Conservation (phyloP, 2,329 filamentous ascomycete genomes). For the Colletotrichum sp. region DNA sequence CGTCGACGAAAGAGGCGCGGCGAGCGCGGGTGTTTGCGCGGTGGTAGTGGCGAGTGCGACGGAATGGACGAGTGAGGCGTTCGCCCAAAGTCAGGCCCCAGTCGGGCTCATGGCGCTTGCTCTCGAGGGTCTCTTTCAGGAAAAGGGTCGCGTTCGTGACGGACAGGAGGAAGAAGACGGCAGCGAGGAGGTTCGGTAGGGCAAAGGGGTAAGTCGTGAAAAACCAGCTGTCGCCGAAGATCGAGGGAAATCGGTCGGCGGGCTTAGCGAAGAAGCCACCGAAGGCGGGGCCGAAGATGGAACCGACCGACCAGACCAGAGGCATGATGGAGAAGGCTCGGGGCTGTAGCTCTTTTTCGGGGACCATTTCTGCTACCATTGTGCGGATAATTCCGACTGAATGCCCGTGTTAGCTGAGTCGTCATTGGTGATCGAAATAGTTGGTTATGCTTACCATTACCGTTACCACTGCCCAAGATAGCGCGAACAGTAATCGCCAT, state of each 20-base stretch:
- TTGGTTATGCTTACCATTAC: slow-evolving; percentile 64
- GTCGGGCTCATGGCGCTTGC: slow-evolving; percentile 71
- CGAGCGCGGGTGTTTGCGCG: slow-evolving; percentile 33
- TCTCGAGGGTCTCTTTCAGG: slow-evolving; percentile 83
- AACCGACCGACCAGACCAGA: slow-evolving; percentile 84
- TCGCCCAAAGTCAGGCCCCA: slow-evolving; percentile 78
- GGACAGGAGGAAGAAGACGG: slow-evolving; percentile 78
- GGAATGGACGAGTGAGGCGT: slow-evolving; percentile 55
- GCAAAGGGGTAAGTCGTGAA: slow-evolving; percentile 81
- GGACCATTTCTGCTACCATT: slow-evolving; percentile 92
- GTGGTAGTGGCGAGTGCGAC: slow-evolving; percentile 27
- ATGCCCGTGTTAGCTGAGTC: background rate
- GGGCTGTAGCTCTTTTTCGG: slow-evolving; percentile 84
- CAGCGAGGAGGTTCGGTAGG: slow-evolving; percentile 82
- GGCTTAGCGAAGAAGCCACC: slow-evolving; percentile 88
- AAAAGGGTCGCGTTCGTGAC: slow-evolving; percentile 79
- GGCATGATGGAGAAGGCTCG: slow-evolving; percentile 94
- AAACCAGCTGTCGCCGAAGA: slow-evolving; percentile 72
- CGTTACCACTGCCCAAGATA: slow-evolving; percentile 84
- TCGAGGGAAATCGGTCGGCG: slow-evolving; percentile 71
- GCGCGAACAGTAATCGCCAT: slow-evolving; percentile 83
- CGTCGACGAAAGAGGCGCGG: slow-evolving; percentile 56
- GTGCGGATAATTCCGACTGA: slow-evolving; percentile 88
- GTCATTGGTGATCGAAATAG: background rate
- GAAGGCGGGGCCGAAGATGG: slow-evolving; percentile 86